These are phyloP conservation scores for Pharnaceum exiguum DNA, from an alignment of 148 eudicot species.

Conservation along the genomic window DNA sequence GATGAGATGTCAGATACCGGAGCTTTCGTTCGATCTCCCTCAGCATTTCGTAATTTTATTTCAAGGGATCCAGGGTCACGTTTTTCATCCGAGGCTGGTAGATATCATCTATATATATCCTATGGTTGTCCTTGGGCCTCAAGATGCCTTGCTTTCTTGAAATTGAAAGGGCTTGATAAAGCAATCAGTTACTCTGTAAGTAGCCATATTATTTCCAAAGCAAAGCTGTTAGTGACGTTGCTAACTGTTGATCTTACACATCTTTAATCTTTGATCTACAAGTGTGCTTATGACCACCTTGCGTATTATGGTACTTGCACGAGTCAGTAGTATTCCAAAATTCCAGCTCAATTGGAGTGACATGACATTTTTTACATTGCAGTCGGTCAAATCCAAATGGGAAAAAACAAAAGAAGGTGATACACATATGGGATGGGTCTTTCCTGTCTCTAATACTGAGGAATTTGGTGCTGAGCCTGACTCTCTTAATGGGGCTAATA, in stretches of 20 bases:
- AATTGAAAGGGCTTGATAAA: conserved; percentile 79
- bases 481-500: conserved; percentile 62
- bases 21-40: conserved; percentile 64
- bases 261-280: no score
- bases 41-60: conserved; percentile 64
- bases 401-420: conserved; percentile 75
- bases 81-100: conserved; percentile 69
- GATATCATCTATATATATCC: conserved; percentile 86
- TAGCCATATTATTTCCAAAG: not conserved
- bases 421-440: conserved; percentile 91
- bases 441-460: conserved; percentile 60
- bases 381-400: conserved; percentile 74
- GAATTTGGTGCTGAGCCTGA: conserved; percentile 76
- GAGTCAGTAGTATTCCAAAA: not conserved
- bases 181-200: conserved; percentile 72
- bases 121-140: conserved; percentile 97
- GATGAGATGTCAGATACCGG: conserved; percentile 71
- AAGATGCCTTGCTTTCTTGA: conserved; percentile 66
- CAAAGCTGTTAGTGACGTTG: not conserved
- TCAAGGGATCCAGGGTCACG: conserved; percentile 67
- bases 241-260: not conserved
- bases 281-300: not conserved
- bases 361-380: conserved; percentile 15
- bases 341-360: not conserved
- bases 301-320: not conserved